phyloP scores from a whole-genome alignment of 495 filamentous ascomycete genomes.

The Penicillium coprophilum region DNA sequence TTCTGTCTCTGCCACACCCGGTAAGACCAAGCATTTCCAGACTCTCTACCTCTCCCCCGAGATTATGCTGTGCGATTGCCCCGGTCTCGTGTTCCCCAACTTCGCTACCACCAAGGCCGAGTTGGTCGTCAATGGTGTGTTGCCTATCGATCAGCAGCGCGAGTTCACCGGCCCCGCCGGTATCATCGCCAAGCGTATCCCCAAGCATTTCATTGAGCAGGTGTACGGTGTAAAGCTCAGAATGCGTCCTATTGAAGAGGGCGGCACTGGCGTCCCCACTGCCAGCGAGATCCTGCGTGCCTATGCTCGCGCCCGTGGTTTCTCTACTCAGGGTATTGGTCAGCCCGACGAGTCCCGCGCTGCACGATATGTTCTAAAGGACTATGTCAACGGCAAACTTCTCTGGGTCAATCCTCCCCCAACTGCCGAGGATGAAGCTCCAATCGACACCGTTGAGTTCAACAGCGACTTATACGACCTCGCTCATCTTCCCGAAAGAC shows the following conservation, averaged over 20 bases:
- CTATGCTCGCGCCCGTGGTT: conserved; percentile 86
- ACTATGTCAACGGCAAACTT: conserved; percentile 95
- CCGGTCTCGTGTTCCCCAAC: conserved; percentile 97
- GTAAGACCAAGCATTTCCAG: conserved; percentile 99
- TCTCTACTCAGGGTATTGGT: conserved; percentile 81
- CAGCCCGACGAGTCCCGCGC: conserved; percentile 92
- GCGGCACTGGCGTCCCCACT: conserved; percentile 85
- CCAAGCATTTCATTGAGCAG: conserved; percentile 85
- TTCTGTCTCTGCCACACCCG: conserved; percentile 93
- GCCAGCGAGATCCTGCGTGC: conserved; percentile 83
- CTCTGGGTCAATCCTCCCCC: conserved; percentile 90
- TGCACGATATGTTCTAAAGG: conserved; percentile 87
- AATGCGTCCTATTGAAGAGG: conserved; percentile 83
- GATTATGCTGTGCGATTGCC: conserved; percentile 95
- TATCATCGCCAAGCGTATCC: conserved; percentile 87
- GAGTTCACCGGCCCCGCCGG: conserved; percentile 88
- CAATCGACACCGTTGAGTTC: conserved; percentile 70
- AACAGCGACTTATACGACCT: conserved; percentile 86
- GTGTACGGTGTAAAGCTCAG: conserved; percentile 89
- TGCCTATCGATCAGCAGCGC: conserved; percentile 95
- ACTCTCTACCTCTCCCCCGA: conserved; percentile 89
- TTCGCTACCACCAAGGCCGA: conserved; percentile 97
- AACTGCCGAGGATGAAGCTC: conserved; percentile 44
- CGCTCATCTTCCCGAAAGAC: conserved; percentile 70
- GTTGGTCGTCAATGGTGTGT: conserved; percentile 90